Evolutionary conservation across 257 asterid genomes (phyloP).

Genomic region (Salvia rosmarinus): DNA sequence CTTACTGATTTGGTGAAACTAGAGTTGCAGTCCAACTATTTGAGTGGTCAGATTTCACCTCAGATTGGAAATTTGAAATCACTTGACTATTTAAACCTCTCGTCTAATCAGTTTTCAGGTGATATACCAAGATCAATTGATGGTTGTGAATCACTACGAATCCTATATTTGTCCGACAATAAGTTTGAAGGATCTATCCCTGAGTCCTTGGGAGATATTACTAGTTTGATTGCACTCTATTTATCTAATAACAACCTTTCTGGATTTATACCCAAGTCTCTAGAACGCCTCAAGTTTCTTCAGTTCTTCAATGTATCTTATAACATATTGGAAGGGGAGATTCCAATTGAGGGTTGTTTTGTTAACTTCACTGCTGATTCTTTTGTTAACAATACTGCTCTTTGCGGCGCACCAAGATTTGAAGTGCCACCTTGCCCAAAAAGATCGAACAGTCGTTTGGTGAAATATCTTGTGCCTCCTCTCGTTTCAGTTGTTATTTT

Average conservation of each 20-base stretch:
- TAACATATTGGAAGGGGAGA: constrained; percentile 25
- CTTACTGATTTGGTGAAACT: constrained; percentile 21
- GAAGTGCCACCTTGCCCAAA: constrained; percentile 30
- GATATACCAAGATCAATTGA: constrained; percentile 37
- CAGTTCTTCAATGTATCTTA: constrained; percentile 30
- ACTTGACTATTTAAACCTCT: constrained; percentile 24
- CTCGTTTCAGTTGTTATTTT: background rate
- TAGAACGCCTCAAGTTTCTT: constrained; percentile 32
- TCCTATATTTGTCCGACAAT: background rate
- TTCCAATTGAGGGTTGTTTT: constrained; percentile 37
- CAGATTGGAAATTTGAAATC: constrained; percentile 23
- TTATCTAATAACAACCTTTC: constrained; percentile 34
- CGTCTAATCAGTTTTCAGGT: constrained; percentile 39
- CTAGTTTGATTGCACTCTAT: constrained; percentile 27
- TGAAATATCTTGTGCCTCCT: background rate
- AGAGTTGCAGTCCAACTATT: constrained; percentile 35
- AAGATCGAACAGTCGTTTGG: background rate
- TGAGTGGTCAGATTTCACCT: constrained; percentile 32
- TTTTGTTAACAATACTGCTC: constrained; percentile 30
- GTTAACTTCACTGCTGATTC: constrained; percentile 39
- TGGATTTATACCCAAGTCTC: constrained; percentile 36
- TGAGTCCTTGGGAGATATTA: constrained; percentile 29
- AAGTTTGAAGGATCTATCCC: constrained; percentile 28
- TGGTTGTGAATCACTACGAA: background rate
- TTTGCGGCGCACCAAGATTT: constrained; percentile 36